Evolutionary conservation across 106 monocot species (phyloP).

Genomic region (Allium sativum): DNA sequence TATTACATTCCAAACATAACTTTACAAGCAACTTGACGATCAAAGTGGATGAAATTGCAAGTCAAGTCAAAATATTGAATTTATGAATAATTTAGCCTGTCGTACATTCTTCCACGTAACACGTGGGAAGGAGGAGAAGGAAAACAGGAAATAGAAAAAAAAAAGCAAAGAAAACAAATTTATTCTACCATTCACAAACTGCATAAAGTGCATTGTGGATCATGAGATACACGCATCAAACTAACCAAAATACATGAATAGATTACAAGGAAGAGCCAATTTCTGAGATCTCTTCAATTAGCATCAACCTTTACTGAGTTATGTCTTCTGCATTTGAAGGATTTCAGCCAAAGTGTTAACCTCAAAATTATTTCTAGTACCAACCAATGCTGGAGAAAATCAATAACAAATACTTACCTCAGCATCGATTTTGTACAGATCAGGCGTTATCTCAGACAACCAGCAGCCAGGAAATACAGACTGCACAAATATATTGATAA

Average conservation of each 20-base stretch:
- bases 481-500: conserved; percentile 9
- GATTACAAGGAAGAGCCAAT: neutral
- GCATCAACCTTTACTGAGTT: neutral
- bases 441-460: conserved; percentile 16
- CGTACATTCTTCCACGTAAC: too few species aligned
- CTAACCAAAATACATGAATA: conserved; percentile 5
- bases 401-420: neutral
- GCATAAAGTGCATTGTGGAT: neutral
- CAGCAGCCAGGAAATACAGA: conserved; percentile 17
- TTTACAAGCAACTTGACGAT: too few species aligned
- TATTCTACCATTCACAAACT: conserved; percentile 11
- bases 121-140: too few species aligned
- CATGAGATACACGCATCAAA: conserved; percentile 11
- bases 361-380: too few species aligned
- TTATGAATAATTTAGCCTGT: too few species aligned
- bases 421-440: conserved; percentile 23
- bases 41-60: too few species aligned
- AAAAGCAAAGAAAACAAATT: neutral
- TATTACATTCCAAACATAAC: too few species aligned
- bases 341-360: too few species aligned
- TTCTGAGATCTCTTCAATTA: conserved; percentile 2
- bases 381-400: too few species aligned
- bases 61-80: too few species aligned
- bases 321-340: conserved; percentile 5
- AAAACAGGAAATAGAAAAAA: neutral